Base-by-base conservation (phyloP, 2,329 filamentous ascomycete genomes). In the Aspergillus versicolor region DNA sequence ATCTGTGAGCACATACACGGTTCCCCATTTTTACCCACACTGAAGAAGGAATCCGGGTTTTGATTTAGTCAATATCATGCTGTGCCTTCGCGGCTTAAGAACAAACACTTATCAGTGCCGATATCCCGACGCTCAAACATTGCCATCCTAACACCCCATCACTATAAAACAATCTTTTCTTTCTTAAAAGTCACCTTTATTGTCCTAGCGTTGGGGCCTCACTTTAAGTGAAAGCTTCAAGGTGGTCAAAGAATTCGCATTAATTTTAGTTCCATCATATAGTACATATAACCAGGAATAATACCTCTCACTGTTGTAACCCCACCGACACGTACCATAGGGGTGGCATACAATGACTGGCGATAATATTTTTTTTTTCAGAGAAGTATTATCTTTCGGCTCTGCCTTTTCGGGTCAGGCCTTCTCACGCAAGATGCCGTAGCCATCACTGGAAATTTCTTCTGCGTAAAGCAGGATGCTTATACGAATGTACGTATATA, bases 191-290 rank as follows among this genome's bases (percentile, higher is more conserved):
- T 30, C 13, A 47, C 43, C 21, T 40, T 43, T 15, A 34, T 32
- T 43, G 21, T 30, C 37, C 22, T 38, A 4, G 22, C 13, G 17
- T 19, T 13, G 27, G 27, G 27, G 27, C 4, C 21, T n/a, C 22
- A n/a, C 3, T 38, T 13, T 30, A 46, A 32, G 6, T 12, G n/a
- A 19, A 43, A 11, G 27, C 27, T 19, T 8, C 27, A 19, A 37
- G 22, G 15, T 40, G 19, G 37, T 50, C 43, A 30, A 19, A 38
- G 9, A 53, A 46, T 30, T 46, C 34, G 21, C 15, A 38, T 53
- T 17, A 5, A 53, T 53, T 53, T 15, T 40, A 46, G 51, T 41
- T 53, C 22, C 51, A 45, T 47, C 44, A 47, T 47, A 47, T 47
- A 17, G 44, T 47, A 47, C 44, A 47, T 37, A 30, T 46, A 46